phyloP scores from a whole-genome alignment of 768 basidiomycete genomes.

The Boletus reticuloceps region DNA sequence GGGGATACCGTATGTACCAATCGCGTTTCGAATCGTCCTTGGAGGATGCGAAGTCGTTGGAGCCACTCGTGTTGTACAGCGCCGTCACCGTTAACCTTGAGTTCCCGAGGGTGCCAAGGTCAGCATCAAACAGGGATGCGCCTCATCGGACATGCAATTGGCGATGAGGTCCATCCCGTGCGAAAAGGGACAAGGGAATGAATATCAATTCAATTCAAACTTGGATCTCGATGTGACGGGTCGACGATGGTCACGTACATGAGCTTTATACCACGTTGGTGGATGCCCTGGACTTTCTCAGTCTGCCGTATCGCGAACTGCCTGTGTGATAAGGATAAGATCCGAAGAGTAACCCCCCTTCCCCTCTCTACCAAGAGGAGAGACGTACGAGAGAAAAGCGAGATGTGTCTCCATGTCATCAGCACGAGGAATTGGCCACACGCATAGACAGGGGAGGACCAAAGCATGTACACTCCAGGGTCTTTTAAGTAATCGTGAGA shows the following conservation, averaged over 20 bases:
- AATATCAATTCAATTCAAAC: not conserved
- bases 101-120: not conserved
- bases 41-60: constrained; percentile 49
- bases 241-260: constrained; percentile 41
- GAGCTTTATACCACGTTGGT: constrained; percentile 69
- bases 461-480: constrained; percentile 65
- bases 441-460: constrained; percentile 53
- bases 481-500: constrained; percentile 32
- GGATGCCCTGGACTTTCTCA: constrained; percentile 54
- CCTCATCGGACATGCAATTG: constrained; percentile 71
- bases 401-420: too few relatives aligned
- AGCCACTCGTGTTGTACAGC: constrained; percentile 67
- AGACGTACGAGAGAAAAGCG: too few relatives aligned
- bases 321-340: constrained; percentile 10
- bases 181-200: constrained; percentile 5
- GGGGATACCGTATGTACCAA: constrained; percentile 56
- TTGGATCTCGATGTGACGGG: constrained; percentile 16
- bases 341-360: not conserved
- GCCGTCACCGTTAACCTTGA: not conserved
- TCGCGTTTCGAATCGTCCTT: constrained; percentile 58
- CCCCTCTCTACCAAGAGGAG: too few relatives aligned
- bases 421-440: too few relatives aligned
- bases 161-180: constrained; percentile 74
- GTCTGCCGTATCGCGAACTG: constrained; percentile 67
- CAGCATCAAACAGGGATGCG: constrained; percentile 12